phyloP scores from a whole-genome alignment of 441 rosid species.

The Metrosideros polymorpha region DNA sequence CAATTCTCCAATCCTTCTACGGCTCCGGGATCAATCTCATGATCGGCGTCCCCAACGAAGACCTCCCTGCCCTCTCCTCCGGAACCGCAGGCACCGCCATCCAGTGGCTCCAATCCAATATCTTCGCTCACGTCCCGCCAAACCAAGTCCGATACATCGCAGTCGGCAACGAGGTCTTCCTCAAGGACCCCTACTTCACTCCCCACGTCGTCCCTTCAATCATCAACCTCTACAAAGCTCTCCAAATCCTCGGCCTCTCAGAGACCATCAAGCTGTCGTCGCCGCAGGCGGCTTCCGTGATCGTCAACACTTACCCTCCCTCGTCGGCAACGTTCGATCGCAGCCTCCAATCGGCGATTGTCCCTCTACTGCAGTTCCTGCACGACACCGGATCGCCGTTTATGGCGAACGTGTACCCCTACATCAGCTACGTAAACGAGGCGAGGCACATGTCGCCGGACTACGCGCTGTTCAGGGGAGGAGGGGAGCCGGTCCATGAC shows the following conservation, averaged over 20 bases:
- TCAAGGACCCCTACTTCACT: conserved; percentile 23
- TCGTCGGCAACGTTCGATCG: conserved; percentile 28
- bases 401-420: conserved; percentile 37
- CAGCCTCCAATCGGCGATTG: neutral
- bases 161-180: conserved; percentile 39
- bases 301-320: conserved; percentile 27
- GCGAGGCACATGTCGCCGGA: conserved; percentile 7
- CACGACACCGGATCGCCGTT: conserved; percentile 22
- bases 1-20: conserved; percentile 18
- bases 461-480: conserved; percentile 23
- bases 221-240: conserved; percentile 22
- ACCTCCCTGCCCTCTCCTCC: conserved; percentile 25
- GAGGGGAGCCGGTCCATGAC: conserved; percentile 7
- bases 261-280: conserved; percentile 27
- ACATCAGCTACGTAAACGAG: conserved; percentile 21
- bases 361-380: conserved; percentile 24
- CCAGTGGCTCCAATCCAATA: conserved; percentile 27
- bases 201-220: conserved; percentile 24
- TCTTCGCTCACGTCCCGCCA: conserved; percentile 19
- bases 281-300: conserved; percentile 30
- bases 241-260: conserved; percentile 14
- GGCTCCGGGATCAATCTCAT: conserved; percentile 24
- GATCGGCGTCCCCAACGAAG: conserved; percentile 28
- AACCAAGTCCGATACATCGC: conserved; percentile 30
- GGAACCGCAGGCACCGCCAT: conserved; percentile 5